A percentile compares a stretch with the other conserved stretches of the same genome.
Evolutionary conservation across 768 basidiomycete species (phyloP).

Genomic region (Pleurotus eryngii): DNA sequence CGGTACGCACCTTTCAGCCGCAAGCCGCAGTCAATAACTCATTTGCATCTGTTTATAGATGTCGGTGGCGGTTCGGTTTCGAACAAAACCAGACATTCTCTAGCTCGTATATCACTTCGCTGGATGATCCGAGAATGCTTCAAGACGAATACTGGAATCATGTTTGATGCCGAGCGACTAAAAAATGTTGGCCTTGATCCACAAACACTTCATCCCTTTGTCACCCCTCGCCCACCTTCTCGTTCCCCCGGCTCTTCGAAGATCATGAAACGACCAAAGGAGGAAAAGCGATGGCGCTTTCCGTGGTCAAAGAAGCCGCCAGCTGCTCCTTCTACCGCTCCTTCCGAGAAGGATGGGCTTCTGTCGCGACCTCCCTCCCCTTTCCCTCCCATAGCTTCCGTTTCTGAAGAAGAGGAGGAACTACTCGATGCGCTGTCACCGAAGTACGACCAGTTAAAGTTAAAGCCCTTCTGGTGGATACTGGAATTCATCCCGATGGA

Average conservation of each 20-base stretch:
- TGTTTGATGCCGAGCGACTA: constrained; percentile 50
- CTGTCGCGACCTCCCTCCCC: not conserved
- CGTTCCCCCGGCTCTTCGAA: constrained; percentile 19
- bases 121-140: constrained; percentile 79
- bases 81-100: constrained; percentile 42
- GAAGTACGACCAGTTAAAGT: constrained; percentile 55
- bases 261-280: constrained; percentile 19
- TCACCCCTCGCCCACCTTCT: constrained; percentile 34
- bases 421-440: constrained; percentile 53
- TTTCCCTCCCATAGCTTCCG: not conserved
- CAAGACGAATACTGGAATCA: constrained; percentile 54
- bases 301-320: constrained; percentile 10
- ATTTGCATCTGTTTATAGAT: constrained; percentile 13
- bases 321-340: constrained; percentile 4
- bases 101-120: constrained; percentile 52
- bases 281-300: constrained; percentile 13
- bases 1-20: constrained; percentile 20
- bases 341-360: constrained; percentile 10
- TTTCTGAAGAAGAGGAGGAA: constrained; percentile 61
- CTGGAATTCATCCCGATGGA: constrained; percentile 54
- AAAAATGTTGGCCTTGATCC: constrained; percentile 48
- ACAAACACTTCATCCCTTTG: constrained; percentile 39
- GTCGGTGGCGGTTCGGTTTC: constrained; percentile 30
- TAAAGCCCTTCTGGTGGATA: constrained; percentile 56
- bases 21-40: not conserved